Percentiles rank a stretch among this genome's conserved stretches.
phyloP scores from a whole-genome alignment of 1,284 basidiomycete genomes.

The Trametes polyzona region DNA sequence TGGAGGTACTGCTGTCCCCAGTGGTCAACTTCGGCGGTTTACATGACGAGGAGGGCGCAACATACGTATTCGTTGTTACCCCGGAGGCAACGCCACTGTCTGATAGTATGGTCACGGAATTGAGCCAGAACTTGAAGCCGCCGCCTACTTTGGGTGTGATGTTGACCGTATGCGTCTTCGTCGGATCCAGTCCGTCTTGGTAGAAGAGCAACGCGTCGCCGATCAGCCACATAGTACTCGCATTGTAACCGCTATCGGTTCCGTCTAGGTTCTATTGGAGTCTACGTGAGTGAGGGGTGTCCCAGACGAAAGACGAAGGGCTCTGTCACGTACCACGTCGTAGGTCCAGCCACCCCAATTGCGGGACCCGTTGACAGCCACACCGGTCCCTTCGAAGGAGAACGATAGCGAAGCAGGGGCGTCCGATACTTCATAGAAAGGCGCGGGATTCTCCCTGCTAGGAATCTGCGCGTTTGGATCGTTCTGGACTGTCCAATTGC shows the following conservation, averaged over 20 bases:
- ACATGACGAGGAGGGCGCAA: background rate
- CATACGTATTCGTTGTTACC: background rate
- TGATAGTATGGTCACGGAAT: slow-evolving; percentile 24
- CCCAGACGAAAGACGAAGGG: background rate
- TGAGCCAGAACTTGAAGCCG: slow-evolving; percentile 26
- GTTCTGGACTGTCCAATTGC: slow-evolving; percentile 28
- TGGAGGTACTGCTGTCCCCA: background rate
- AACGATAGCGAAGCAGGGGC: slow-evolving; percentile 33
- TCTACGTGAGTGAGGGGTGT: no score
- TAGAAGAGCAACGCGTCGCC: slow-evolving; percentile 40
- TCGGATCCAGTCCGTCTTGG: slow-evolving; percentile 38
- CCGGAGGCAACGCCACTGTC: background rate
- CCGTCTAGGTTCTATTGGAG: slow-evolving; percentile 34
- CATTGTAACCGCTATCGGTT: slow-evolving; percentile 31
- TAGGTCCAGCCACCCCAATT: slow-evolving; percentile 33
- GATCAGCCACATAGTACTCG: slow-evolving; percentile 38
- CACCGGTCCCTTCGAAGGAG: slow-evolving; percentile 33
- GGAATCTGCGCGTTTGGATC: slow-evolving; percentile 30
- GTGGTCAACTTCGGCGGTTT: background rate
- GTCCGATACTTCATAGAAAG: slow-evolving; percentile 32
- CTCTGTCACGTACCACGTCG: slow-evolving; percentile 31
- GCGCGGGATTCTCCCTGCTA: slow-evolving; percentile 31
- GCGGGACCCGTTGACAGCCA: slow-evolving; percentile 34
- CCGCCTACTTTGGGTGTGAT: slow-evolving; percentile 31
- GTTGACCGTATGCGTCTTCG: slow-evolving; percentile 32